Evolutionary conservation across 2,329 filamentous ascomycete species (phyloP), one percentile per base, ranked within the genome.

Genomic region (Calonectria pauciramosa): DNA sequence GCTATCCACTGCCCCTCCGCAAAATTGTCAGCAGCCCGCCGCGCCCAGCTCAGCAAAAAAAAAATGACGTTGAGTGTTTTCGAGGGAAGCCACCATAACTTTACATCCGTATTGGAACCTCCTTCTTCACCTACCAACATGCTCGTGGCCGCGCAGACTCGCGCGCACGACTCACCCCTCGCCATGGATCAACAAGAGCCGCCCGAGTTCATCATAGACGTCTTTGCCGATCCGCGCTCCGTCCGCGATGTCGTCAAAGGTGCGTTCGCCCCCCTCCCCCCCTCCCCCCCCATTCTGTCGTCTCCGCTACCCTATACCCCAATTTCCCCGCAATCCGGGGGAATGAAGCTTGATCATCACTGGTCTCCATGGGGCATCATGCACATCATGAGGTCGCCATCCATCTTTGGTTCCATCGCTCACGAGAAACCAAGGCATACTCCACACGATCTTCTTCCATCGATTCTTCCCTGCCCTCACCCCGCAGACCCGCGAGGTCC

Each of bases 361-460:
- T 65, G 38, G 38, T 44, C 26, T n/a, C 30, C 41, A n/a, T 32
- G 60, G 30, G 30, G 38, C 38, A 49, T 28, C 18, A 63, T 26
- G 56, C 23, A 41, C 36, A 18, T 11, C 20, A 9, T 26, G 56
- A 28, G 6, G 14, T 18, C 34, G 14, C 34, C 14, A 18, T 36
- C 11, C 36, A 7, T 41, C 6, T 41, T 8, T 20, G 36, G 13
- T 6, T 36, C 36, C 16, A 41, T 63, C 13, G 18, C 56, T 63
- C 9, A 63, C 36, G 9, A 28, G 28, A 34, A 34, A 20, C 68
- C 16, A 47, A 98, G 96, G 94, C 77, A 94, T 98, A 84, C 91
- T 99, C 65, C 96, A 98, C 85, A 97, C 96, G 66, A 98, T 99
- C 85, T 99, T 99, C 92, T 99, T 99, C 90, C 96, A 98, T 88